A percentile compares a stretch with the other conserved stretches of the same genome.
These are phyloP conservation scores for Akanthomyces lecanii DNA, from an alignment of 2,329 filamentous ascomycete genomes.

Conservation along the genomic window DNA sequence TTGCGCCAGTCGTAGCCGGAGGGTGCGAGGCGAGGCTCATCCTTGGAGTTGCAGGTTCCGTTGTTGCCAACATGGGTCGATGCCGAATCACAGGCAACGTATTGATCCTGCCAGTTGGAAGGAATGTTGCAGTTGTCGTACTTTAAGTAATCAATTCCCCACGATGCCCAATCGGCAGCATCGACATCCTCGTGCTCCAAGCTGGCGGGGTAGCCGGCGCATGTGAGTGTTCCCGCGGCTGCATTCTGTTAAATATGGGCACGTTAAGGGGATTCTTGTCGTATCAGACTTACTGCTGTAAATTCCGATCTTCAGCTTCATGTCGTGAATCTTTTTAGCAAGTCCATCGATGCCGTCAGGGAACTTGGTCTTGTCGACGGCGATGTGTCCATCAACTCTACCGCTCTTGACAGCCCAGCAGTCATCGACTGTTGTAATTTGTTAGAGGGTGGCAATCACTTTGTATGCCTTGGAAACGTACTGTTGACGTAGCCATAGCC, in stretches of 20 bases:
- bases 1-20: conserved; percentile 46
- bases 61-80: neutral
- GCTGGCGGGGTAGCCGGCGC: conserved; percentile 39
- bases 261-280: neutral
- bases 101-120: conserved; percentile 2
- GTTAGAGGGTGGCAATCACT: neutral
- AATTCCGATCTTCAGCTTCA: conserved; percentile 60
- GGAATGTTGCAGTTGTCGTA: conserved; percentile 15
- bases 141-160: conserved; percentile 49
- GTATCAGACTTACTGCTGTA: conserved; percentile 41
- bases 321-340: conserved; percentile 49
- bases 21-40: conserved; percentile 34
- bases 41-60: conserved; percentile 21
- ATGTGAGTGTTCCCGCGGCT: conserved; percentile 21
- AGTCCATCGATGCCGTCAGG: conserved; percentile 53
- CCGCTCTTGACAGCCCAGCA: conserved; percentile 50
- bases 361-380: conserved; percentile 48
- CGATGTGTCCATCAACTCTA: conserved; percentile 39
- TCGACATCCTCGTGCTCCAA: conserved; percentile 55
- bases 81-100: conserved; percentile 6
- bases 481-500: conserved; percentile 56
- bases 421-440: conserved; percentile 45
- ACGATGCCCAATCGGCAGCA: conserved; percentile 52
- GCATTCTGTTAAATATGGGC: neutral
- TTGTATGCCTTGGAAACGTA: neutral